Conservation (phyloP, 352 stramenopile species). For the Saprolegnia parasitica region DNA sequence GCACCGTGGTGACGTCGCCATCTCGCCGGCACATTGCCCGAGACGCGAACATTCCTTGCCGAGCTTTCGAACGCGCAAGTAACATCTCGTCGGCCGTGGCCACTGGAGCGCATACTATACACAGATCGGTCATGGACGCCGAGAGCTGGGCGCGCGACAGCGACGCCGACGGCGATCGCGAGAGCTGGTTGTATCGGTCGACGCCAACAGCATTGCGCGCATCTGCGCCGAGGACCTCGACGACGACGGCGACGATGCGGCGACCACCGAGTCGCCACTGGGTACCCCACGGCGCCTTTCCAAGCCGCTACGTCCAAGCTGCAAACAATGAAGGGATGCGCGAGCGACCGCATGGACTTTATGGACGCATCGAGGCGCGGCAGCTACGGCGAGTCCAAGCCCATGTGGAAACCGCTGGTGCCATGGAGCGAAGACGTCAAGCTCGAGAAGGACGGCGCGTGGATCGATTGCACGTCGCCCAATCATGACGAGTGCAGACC, state of each 20-base stretch:
- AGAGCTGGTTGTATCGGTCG: slow-evolving; percentile 28
- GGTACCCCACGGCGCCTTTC: not conserved
- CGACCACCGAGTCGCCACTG: not conserved
- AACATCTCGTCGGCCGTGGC: not conserved
- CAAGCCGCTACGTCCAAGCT: not conserved
- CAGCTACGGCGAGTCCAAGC: not conserved
- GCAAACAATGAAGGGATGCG: not conserved
- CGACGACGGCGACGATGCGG: not conserved
- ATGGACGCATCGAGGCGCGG: not conserved
- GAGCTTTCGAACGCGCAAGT: not conserved
- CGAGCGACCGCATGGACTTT: not conserved
- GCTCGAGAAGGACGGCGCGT: not conserved
- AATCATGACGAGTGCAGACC: not conserved
- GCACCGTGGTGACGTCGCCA: not conserved
- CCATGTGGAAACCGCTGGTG: not conserved
- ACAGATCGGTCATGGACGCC: not conserved
- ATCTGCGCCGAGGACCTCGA: not conserved
- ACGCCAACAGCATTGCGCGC: slow-evolving; percentile 9
- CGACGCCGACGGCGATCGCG: not conserved
- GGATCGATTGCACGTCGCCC: slow-evolving; percentile 7
- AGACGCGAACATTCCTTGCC: not conserved
- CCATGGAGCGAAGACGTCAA: not conserved
- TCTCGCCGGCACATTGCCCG: not conserved
- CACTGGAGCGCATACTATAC: not conserved
- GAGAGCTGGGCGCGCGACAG: not conserved